A percentile compares a stretch with the other conserved stretches of the same genome.
Conservation (phyloP, 1,284 basidiomycete genomes). For the Microbotryum scabiosae region DNA sequence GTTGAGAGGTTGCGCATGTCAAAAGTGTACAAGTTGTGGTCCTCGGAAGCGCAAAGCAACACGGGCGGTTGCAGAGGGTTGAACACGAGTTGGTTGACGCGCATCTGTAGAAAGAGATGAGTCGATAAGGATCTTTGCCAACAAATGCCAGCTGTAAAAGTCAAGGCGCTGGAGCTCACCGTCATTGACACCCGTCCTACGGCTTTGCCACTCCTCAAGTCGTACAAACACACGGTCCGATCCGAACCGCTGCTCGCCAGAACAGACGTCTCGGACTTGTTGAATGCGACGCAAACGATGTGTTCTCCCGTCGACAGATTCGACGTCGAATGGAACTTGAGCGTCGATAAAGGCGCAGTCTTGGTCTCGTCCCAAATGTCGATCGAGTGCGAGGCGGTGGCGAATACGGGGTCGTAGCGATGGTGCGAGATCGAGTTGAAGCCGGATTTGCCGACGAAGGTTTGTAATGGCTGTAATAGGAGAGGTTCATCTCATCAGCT, state of each 20-base stretch:
- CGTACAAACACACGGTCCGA: conserved; percentile 90
- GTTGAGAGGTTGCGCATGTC: conserved; percentile 78
- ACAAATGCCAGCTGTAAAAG: conserved; percentile 1
- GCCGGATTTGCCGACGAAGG: conserved; percentile 71
- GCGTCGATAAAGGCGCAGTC: conserved; percentile 51
- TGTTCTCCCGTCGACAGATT: conserved; percentile 73
- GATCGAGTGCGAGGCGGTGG: conserved; percentile 84
- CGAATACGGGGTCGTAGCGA: conserved; percentile 74
- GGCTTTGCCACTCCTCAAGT: conserved; percentile 90
- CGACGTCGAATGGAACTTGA: conserved; percentile 55
- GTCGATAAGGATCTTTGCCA: too few relatives aligned
- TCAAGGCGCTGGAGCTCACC: conserved; percentile 43
- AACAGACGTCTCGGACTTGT: conserved; percentile 84
- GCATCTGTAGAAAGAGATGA: conserved; percentile 30
- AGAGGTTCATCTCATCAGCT: conserved; percentile 37
- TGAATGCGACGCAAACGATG: conserved; percentile 80
- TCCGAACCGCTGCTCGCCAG: conserved; percentile 90
- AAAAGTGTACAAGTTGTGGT: conserved; percentile 97
- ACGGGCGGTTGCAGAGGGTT: conserved; percentile 90
- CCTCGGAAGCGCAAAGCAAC: conserved; percentile 87
- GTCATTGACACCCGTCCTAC: conserved; percentile 85
- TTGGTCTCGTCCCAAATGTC: conserved; percentile 98
- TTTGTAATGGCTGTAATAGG: conserved; percentile 53
- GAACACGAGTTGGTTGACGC: conserved; percentile 79
- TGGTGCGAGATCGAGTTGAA: conserved; percentile 96